Base-by-base conservation (phyloP, 768 basidiomycete species). In the Agaricus blazei region DNA sequence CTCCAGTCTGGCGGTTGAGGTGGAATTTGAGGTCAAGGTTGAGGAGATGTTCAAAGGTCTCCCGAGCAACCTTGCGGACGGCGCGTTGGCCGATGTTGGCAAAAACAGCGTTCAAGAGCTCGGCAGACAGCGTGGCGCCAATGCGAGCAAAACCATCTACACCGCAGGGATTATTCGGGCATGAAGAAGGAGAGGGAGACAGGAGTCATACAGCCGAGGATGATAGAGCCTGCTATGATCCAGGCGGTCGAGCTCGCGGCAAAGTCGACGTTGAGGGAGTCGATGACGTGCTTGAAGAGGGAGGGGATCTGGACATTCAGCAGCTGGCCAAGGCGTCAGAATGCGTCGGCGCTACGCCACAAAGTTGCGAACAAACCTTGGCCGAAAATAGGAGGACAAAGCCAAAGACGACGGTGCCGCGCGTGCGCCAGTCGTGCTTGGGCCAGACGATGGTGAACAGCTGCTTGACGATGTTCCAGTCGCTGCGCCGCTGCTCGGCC, bases 221-320 rank as follows among this genome's bases (percentile, higher is more conserved):
- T 83, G 54, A 93, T 74, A 1, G 89, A 84, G n/a, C 97, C 97
- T 0, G 88, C 93, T 24, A 99, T 74, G 3, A 94, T 77, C 90
- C 93, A 96, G 3, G 91, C 93, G 0, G 95, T 93, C 4, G 87
- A 81, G 6, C 76, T 67, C 11, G 84, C 70, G 11, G 87, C 81
- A 34, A 97, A 76, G 27, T 89, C 84, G 31, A 98, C 75, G 63
- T 98, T 97, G 59, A 99, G 75, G 1, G 90, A 70, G 67, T 99
- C 96, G 51, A 99, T 85, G 42, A 99, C 82, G 27, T 78, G 70
- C 71, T 98, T 98, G 81, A 99, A 99, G 58, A 98, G 74, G 61
- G 92, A 82, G 0, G 97, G 97, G n/a, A 99, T 95, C 78, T 98
- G 96, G 0, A 99, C 97, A 67, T 98, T 99, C 54, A 98, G 72